A percentile compares a stretch with the other conserved stretches of the same genome.
Evolutionary conservation across 2,329 filamentous ascomycete genomes (phyloP).

Genomic region (Nannizziopsis arthrosporioides): DNA sequence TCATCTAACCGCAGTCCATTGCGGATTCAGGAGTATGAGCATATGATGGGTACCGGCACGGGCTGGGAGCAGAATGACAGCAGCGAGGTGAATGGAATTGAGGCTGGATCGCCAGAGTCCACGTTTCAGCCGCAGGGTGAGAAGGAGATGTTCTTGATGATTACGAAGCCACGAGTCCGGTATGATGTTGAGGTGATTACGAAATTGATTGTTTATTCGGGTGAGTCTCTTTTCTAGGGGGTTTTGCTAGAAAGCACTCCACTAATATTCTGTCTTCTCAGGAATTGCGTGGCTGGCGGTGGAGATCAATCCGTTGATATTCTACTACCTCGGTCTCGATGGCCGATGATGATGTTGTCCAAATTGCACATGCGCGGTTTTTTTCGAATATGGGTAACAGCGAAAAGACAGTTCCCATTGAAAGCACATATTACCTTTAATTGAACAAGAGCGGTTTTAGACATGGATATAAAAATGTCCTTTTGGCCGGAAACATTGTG

Average conservation of each 20-base stretch:
- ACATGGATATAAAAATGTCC: too few species aligned
- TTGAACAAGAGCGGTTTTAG: too few species aligned
- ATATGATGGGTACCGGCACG: constrained; percentile 59
- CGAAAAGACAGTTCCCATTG: not conserved
- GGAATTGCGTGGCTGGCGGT: constrained; percentile 75
- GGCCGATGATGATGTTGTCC: not conserved
- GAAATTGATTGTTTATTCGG: constrained; percentile 87
- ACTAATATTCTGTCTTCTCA: constrained; percentile 23
- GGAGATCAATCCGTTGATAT: constrained; percentile 60
- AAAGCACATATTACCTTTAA: too few species aligned
- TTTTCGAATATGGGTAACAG: not conserved
- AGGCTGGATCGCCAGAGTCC: constrained; percentile 15
- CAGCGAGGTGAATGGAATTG: constrained; percentile 22
- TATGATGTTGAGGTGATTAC: constrained; percentile 99
- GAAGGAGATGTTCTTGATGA: constrained; percentile 67
- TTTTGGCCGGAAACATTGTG: too few species aligned
- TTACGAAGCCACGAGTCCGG: constrained; percentile 76
- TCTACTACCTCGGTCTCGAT: constrained; percentile 48
- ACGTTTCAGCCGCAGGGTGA: constrained; percentile 41
- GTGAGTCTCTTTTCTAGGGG: constrained; percentile 40
- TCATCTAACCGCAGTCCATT: constrained; percentile 8
- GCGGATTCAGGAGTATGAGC: constrained; percentile 53
- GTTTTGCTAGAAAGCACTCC: not conserved
- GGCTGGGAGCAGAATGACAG: constrained; percentile 25
- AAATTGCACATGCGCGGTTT: not conserved